These are phyloP conservation scores for Penicillium sp. DNA, from an alignment of 2,329 filamentous ascomycete genomes.

Conservation along the genomic window DNA sequence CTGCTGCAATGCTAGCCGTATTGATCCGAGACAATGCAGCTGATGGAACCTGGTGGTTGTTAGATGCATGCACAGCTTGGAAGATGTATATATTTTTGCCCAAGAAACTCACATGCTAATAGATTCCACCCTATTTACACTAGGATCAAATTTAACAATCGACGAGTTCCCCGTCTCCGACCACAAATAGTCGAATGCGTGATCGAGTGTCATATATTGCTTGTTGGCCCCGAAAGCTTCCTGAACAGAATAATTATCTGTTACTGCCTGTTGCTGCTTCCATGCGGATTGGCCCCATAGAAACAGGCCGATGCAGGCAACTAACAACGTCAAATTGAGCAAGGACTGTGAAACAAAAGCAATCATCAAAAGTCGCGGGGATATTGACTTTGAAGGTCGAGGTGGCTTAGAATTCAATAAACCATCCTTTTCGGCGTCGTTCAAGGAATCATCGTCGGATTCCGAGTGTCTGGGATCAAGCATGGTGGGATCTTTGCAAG, in stretches of 20 bases:
- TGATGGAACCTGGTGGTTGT: conserved; percentile 1
- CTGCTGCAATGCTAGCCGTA: neutral
- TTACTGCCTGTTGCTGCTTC: neutral
- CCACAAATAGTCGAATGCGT: neutral
- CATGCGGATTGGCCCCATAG: neutral
- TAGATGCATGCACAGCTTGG: neutral
- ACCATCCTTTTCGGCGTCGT: neutral
- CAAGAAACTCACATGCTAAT: conserved; percentile 1
- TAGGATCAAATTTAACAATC: neutral
- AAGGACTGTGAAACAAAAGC: neutral
- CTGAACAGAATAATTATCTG: neutral
- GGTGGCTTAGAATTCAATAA: neutral
- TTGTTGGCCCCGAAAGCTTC: neutral
- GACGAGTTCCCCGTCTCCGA: neutral
- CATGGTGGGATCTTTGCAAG: neutral
- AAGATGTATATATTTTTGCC: too few relatives aligned
- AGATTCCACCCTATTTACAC: neutral
- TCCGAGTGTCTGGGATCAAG: neutral
- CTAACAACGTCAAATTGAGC: neutral
- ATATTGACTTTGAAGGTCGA: neutral
- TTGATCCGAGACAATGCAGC: neutral
- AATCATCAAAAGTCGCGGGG: neutral
- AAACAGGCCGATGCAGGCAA: neutral
- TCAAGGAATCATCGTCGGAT: neutral
- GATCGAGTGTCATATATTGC: neutral